Conservation (phyloP, 106 monocot genomes). For the Phalaenopsis aphrodite region DNA sequence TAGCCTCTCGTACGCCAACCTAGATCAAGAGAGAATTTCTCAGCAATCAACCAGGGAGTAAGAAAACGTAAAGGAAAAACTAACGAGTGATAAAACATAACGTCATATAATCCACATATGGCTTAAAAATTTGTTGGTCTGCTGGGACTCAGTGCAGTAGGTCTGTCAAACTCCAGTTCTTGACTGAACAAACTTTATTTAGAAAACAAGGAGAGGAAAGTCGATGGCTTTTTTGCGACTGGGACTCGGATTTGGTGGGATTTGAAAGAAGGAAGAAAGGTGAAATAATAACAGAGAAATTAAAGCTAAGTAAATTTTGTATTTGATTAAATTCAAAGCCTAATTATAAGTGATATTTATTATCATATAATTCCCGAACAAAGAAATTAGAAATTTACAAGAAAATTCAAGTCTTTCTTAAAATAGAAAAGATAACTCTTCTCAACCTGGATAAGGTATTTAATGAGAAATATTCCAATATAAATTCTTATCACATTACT, state of each 20-base stretch:
- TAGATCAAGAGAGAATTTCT: constrained; percentile 17
- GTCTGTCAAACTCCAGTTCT: not conserved
- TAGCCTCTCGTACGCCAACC: constrained; percentile 71
- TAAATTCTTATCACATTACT: too few species aligned
- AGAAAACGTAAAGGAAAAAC: not conserved
- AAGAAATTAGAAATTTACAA: not conserved
- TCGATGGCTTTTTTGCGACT: not conserved
- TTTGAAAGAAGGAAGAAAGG: not conserved
- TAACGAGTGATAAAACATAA: not conserved
- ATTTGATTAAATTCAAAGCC: not conserved
- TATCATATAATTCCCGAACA: not conserved
- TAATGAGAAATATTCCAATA: too few species aligned
- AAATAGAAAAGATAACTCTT: too few species aligned
- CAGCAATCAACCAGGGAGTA: not conserved
- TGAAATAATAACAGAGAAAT: too few species aligned
- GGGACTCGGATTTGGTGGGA: not conserved
- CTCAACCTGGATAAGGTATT: too few species aligned
- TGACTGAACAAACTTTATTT: not conserved
- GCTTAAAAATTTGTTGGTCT: too few species aligned
- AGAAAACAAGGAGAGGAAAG: not conserved
- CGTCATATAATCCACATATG: too few species aligned
- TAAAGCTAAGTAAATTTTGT: too few species aligned
- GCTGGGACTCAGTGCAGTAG: not conserved
- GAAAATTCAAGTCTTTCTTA: not conserved
- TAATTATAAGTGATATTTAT: not conserved